Base-by-base conservation (phyloP, 176 grass and related monocot species). In the Lolium multiflorum region DNA sequence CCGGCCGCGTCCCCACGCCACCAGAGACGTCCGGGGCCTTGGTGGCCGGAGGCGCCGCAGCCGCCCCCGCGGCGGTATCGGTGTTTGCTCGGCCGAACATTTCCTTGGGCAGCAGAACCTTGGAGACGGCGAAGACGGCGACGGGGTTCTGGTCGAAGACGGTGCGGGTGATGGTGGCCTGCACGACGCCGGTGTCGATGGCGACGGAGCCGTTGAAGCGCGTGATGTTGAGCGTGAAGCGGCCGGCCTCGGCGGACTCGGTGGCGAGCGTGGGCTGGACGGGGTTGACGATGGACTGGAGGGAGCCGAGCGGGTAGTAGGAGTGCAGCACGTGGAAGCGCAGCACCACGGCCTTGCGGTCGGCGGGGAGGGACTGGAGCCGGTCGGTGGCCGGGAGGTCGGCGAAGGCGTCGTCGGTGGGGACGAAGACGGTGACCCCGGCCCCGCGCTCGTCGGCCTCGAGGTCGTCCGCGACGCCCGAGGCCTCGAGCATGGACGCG, bases 261-360 rank as follows among this genome's bases (percentile, higher is more conserved):
- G 96, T 98, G 11, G 96, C 96, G 11, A 98, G 87, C 24, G 97
- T 98, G 31, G 97, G 97, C 77, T 98, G 97, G n/a, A 98, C 94
- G 24, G 97, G 97, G 90, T 98, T 98, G 24, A 98, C 97, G 71
- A 98, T 98, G 67, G 97, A 98, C 64, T 98, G 94, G 0, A 98
- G 92, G 7, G 97, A 98, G 43, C 97, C 97, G 2, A 98, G 94
- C 13, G 94, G 97, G 74, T 99, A 99, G 83, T 99, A 99, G 31
- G 97, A 99, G 78, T 96, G 97, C 57, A 99, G 97, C 5, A 94
- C 97, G 49, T 99, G 97, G 94, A 92, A 99, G 59, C 97, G 94
- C 71, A 99, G 97, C 76, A 99, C 92, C n/a, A 86, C 71, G 20
- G 90, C 83, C 91, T 99, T 99, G 48, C 83, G 88, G 16, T 99